A percentile compares a stretch with the other conserved stretches of the same genome.
Evolutionary conservation across 306 rosid genomes (phyloP).

Genomic region (Aeschynomene evenia): DNA sequence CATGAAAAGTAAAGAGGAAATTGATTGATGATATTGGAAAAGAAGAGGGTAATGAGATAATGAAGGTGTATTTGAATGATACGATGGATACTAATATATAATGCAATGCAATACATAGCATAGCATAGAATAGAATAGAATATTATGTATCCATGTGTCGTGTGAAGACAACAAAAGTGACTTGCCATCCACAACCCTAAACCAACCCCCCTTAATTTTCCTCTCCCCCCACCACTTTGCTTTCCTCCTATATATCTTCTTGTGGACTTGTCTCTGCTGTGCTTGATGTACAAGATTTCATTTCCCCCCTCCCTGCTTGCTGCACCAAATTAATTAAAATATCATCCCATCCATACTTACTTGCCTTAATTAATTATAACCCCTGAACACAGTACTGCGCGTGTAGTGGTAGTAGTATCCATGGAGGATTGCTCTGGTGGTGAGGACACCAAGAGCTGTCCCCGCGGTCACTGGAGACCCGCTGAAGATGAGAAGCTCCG

Average conservation of each 20-base stretch:
- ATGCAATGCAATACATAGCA: too few species aligned
- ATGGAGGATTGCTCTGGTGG: constrained; percentile 65
- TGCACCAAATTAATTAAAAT: too few species aligned
- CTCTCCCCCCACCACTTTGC: constrained; percentile 39
- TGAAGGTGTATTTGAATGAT: too few species aligned
- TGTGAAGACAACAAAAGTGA: constrained; percentile 99
- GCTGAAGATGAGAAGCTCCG: constrained; percentile 87
- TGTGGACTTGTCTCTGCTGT: constrained; percentile 34
- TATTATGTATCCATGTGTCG: constrained; percentile 78
- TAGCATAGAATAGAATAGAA: too few species aligned
- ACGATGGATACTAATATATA: too few species aligned
- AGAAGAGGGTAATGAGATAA: too few species aligned
- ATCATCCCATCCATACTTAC: neutral
- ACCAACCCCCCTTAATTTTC: constrained; percentile 85
- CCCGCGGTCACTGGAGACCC: constrained; percentile 93
- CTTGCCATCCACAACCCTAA: constrained; percentile 96
- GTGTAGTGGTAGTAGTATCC: too few species aligned
- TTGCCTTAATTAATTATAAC: too few species aligned
- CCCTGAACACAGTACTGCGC: too few species aligned
- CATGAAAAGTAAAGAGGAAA: constrained; percentile 28
- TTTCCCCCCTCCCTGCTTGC: neutral
- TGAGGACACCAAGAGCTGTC: constrained; percentile 56
- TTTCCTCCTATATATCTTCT: constrained; percentile 63
- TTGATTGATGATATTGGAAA: too few species aligned
- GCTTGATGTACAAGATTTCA: constrained; percentile 43